Evolutionary conservation across 2,329 filamentous ascomycete genomes (phyloP), one percentile per base, ranked within the genome.

Genomic region (Colletotrichum limetticola): DNA sequence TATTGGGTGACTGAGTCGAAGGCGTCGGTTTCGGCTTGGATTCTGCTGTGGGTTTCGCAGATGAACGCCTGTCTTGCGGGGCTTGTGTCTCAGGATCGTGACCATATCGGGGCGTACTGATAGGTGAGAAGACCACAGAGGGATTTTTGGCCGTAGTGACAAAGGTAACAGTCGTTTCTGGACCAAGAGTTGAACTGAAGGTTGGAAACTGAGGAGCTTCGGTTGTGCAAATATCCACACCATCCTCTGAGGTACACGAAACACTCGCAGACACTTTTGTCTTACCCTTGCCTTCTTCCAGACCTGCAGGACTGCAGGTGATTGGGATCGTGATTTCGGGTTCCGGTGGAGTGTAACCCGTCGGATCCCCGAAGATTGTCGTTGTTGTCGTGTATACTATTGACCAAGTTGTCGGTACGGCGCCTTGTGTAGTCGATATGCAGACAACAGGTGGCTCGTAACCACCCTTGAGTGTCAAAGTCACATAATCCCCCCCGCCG

Each of bases 121-220:
- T 57, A 19, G 72, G 67, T 7, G 66, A 85, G 58, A 58, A 81
- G 3, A 88, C 82, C 19, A 89, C 86, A 9, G 85, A 83, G 0
- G 88, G 88, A 68, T 89, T 89, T 77, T 89, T 89, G 77, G 89
- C 87, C 3, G 87, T 89, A 2, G 87, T 89, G 63, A 86, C 77
- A 59, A 88, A 85, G 4, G 84, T 86, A 59, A 87, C 75, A 6
- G 84, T 84, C 30, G 52, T 49, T 57, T 61, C 30, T 30, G 32
- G 37, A 22, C 26, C 61, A 19, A 76, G 71, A 66, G 42, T 72
- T 55, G 75, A 75, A 59, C 66, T 73, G 11, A 74, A 74, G 12
- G 55, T 55, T 28, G 68, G 42, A 12, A 63, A 30, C 16, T 57
- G 16, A n/a, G 28, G 32, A 4, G 35, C 49, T 22, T n/a, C 66